Percentiles rank a stretch among this genome's conserved stretches.
Evolutionary conservation across 106 monocot genomes (phyloP).

Genomic region (Dendrobium chrysotoxum): DNA sequence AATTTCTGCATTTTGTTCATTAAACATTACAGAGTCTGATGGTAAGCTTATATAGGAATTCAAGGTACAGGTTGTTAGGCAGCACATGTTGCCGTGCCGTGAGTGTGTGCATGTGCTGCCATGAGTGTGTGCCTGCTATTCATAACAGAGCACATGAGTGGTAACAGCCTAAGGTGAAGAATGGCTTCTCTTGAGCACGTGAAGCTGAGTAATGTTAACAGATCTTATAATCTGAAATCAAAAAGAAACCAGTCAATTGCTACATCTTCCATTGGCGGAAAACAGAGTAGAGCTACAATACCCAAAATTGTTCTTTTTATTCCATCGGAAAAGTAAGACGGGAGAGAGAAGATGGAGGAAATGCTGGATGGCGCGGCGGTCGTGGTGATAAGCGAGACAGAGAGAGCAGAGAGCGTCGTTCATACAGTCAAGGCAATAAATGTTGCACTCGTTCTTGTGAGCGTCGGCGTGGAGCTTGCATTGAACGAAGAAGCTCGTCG

Average conservation of each 20-base stretch:
- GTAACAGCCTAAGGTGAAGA: too few species aligned
- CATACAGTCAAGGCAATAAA: constrained; percentile 85
- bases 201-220: too few species aligned
- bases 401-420: constrained; percentile 78
- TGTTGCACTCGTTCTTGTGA: constrained; percentile 93
- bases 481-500: constrained; percentile 72
- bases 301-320: not conserved
- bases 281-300: not conserved
- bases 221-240: constrained; percentile 67
- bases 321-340: not conserved
- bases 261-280: not conserved
- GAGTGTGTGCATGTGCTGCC: too few species aligned
- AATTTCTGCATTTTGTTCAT: too few species aligned
- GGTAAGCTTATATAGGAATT: too few species aligned
- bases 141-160: too few species aligned
- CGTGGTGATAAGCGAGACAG: constrained; percentile 59
- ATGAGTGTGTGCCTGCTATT: too few species aligned
- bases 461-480: constrained; percentile 73
- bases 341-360: not conserved
- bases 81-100: too few species aligned
- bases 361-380: constrained; percentile 69
- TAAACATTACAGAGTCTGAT: too few species aligned
- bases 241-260: not conserved
- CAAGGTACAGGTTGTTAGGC: too few species aligned
- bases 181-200: too few species aligned